phyloP scores from a whole-genome alignment of 2,329 filamentous ascomycete species.

The Claviceps spartinae region DNA sequence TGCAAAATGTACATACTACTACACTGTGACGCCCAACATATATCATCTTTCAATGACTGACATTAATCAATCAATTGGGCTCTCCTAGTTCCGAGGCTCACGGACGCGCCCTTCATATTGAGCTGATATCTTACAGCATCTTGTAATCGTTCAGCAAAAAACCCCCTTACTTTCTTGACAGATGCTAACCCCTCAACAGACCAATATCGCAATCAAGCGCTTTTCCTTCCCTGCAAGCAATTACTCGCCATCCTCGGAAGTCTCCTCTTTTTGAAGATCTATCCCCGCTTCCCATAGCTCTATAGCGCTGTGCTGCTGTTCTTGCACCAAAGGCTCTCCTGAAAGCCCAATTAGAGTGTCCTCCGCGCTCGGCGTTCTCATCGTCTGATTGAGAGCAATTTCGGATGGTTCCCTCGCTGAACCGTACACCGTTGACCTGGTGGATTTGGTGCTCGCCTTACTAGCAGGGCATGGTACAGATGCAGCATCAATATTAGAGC shows the following conservation, averaged over 20 bases:
- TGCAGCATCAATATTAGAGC: neutral
- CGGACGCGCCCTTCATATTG: neutral
- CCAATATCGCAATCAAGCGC: neutral
- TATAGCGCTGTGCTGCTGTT: conserved; percentile 1
- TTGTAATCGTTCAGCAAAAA: neutral
- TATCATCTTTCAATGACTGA: neutral
- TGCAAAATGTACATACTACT: neutral
- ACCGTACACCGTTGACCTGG: neutral
- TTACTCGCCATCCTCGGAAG: neutral
- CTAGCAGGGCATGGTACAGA: neutral
- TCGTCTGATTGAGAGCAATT: neutral
- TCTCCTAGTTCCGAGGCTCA: neutral
- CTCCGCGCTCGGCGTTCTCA: neutral
- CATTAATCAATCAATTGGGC: neutral
- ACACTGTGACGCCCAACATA: neutral
- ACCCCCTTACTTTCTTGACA: too few relatives aligned
- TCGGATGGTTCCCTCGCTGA: neutral
- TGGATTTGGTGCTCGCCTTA: neutral
- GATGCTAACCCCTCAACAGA: neutral
- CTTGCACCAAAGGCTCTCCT: neutral
- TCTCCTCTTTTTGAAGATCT: neutral
- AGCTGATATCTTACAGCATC: neutral
- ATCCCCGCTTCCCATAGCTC: conserved; percentile 4
- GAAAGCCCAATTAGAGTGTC: neutral
- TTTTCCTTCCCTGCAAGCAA: neutral